Conservation (phyloP, 129 eudicot genomes). For the Pulicaria dysenterica region DNA sequence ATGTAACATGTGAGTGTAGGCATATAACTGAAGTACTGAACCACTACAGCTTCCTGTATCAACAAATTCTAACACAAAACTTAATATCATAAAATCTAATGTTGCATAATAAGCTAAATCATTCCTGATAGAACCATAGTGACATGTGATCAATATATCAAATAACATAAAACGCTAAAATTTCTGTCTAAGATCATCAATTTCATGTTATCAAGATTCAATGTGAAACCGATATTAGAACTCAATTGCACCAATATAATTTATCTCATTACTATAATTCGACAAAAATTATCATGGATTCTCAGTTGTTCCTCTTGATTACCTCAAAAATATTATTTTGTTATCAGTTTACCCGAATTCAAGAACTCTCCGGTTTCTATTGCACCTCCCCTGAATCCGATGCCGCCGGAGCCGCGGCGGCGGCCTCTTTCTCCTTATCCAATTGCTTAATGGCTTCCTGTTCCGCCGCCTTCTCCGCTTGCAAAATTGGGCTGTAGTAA, state of each 20-base stretch:
- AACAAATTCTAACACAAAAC: not conserved
- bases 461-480: slow-evolving; percentile 33
- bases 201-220: not conserved
- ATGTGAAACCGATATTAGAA: not conserved
- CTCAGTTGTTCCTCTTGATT: not conserved
- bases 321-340: slow-evolving; percentile 4
- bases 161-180: not conserved
- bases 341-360: not conserved
- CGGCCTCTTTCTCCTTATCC: slow-evolving; percentile 33
- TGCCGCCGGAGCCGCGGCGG: not conserved
- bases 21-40: not conserved
- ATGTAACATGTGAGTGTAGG: not conserved
- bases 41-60: not conserved
- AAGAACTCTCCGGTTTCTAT: slow-evolving; percentile 8
- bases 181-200: slow-evolving; percentile 8
- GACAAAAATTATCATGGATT: not conserved
- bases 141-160: not conserved
- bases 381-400: not conserved
- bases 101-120: not conserved
- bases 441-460: slow-evolving; percentile 32
- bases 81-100: not conserved
- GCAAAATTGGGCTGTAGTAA: slow-evolving; percentile 32
- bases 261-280: not conserved
- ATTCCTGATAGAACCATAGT: not conserved
- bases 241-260: not conserved